These are phyloP conservation scores for Babesia ovata DNA, from an alignment of 169 alveolate species.

Conservation along the genomic window DNA sequence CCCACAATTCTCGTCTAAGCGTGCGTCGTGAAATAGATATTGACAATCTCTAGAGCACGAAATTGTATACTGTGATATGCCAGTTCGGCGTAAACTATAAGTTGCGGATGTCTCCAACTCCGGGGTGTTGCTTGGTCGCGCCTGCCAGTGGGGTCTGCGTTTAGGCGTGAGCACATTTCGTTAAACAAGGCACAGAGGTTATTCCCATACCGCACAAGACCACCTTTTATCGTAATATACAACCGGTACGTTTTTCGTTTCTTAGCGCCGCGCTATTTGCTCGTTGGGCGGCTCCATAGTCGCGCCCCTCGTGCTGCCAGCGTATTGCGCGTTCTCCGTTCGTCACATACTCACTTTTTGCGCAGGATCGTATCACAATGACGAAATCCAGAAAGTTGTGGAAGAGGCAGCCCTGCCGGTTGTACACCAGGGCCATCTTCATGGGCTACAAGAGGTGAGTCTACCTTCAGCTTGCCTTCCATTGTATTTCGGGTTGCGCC, in stretches of 20 bases:
- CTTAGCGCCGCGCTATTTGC: background rate
- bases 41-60: too few species aligned
- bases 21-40: too few species aligned
- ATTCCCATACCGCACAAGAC: slow-evolving; percentile 5
- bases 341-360: background rate
- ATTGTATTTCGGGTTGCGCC: too few species aligned
- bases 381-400: slow-evolving; percentile 39
- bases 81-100: too few species aligned
- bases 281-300: background rate
- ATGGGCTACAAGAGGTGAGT: slow-evolving; percentile 89
- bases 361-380: slow-evolving; percentile 32
- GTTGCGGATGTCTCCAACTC: background rate
- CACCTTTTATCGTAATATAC: slow-evolving; percentile 13
- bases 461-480: background rate
- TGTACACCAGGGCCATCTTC: slow-evolving; percentile 88
- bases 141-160: slow-evolving; percentile 34
- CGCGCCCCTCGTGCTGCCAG: background rate
- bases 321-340: background rate
- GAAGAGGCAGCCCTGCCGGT: slow-evolving; percentile 87
- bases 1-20: too few species aligned
- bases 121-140: background rate
- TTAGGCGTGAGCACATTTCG: background rate
- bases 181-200: background rate
- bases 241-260: slow-evolving; percentile 11
- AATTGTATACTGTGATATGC: too few species aligned